These are phyloP conservation scores for Fraxinus platypoda DNA, from an alignment of 305 asterid genomes.

Conservation along the genomic window DNA sequence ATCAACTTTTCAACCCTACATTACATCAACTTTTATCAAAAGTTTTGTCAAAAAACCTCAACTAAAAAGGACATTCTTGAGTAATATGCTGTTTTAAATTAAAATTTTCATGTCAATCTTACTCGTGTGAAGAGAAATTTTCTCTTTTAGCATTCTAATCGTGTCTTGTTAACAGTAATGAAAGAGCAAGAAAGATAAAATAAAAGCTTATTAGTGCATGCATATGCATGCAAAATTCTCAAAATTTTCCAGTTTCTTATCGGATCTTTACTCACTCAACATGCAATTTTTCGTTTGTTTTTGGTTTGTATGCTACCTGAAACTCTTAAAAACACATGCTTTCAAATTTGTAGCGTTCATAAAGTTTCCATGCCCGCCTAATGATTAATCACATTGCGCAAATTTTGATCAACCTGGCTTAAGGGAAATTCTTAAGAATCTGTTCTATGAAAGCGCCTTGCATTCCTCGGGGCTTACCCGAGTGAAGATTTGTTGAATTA, in stretches of 20 bases:
- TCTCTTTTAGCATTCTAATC: background rate
- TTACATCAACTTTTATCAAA: background rate
- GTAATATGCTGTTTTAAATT: background rate
- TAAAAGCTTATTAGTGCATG: background rate
- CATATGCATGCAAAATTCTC: constrained; percentile 5
- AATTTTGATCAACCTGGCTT: constrained; percentile 7
- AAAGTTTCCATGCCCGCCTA: background rate
- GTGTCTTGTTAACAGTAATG: background rate
- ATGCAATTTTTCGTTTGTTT: constrained; percentile 1
- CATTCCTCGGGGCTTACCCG: background rate
- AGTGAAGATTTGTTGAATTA: background rate
- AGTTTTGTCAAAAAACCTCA: background rate
- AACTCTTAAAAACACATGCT: constrained; percentile 1
- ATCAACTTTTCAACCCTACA: background rate
- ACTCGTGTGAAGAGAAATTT: background rate
- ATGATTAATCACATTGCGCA: constrained; percentile 13
- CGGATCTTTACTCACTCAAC: background rate
- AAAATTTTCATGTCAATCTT: background rate
- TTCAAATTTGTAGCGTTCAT: background rate
- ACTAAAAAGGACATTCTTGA: background rate
- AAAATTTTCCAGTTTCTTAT: background rate
- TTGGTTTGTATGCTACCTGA: constrained; percentile 24
- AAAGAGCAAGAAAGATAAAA: background rate
- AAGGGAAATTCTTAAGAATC: constrained; percentile 8
- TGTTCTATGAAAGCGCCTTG: background rate